These are phyloP conservation scores for Tilletia setariae DNA, from an alignment of 1,284 basidiomycete species.

Conservation along the genomic window DNA sequence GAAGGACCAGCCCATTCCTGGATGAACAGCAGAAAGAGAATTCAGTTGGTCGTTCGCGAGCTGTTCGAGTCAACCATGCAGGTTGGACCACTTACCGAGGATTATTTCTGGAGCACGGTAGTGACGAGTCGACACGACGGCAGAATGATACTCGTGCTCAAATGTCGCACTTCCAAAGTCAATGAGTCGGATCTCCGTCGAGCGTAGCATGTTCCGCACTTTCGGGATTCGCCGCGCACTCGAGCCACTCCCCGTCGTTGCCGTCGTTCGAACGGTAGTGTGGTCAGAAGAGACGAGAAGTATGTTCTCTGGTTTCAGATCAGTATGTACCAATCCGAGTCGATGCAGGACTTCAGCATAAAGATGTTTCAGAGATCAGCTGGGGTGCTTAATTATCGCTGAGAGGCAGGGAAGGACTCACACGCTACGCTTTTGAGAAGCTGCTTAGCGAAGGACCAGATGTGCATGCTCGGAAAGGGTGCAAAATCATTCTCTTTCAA, in stretches of 20 bases:
- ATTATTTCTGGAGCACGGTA: slow-evolving; percentile 99
- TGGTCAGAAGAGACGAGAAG: slow-evolving; percentile 84
- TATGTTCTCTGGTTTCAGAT: slow-evolving; percentile 84
- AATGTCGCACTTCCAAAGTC: slow-evolving; percentile 99
- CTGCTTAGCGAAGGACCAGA: slow-evolving; percentile 91
- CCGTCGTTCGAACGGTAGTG: slow-evolving; percentile 40
- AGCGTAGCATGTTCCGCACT: slow-evolving; percentile 71
- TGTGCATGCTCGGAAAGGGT: slow-evolving; percentile 91
- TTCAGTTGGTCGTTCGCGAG: not conserved
- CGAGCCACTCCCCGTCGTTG: slow-evolving; percentile 30
- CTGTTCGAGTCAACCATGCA: not conserved
- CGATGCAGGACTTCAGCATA: slow-evolving; percentile 70
- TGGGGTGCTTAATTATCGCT: not conserved
- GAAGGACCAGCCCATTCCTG: slow-evolving; percentile 87
- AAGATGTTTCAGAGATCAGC: not conserved
- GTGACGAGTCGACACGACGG: slow-evolving; percentile 94
- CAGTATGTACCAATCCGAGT: slow-evolving; percentile 89
- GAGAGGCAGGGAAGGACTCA: not conserved
- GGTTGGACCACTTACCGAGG: slow-evolving; percentile 65
- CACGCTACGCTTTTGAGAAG: slow-evolving; percentile 86
- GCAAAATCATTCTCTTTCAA: slow-evolving; percentile 96
- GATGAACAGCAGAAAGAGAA: slow-evolving; percentile 50
- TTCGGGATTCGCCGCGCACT: slow-evolving; percentile 52
- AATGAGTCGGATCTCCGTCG: slow-evolving; percentile 91
- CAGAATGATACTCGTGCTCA: slow-evolving; percentile 95